Evolutionary conservation across 2,329 filamentous ascomycete genomes (phyloP).

Genomic region (Penicillium sp.): DNA sequence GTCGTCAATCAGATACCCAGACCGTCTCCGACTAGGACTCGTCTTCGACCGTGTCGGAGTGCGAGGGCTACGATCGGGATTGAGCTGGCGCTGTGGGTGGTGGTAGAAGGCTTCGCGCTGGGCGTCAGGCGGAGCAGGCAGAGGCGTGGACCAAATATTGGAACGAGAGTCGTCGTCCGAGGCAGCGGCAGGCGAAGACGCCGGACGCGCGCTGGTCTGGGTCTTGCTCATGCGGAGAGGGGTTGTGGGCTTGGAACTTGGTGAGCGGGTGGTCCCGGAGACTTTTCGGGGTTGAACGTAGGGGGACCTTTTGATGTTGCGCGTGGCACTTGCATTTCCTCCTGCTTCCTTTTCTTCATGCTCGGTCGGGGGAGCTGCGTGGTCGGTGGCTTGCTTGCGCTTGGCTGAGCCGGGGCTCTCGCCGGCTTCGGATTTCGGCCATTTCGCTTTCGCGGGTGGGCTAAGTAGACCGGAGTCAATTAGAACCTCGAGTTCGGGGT

Average conservation of each 20-base stretch:
- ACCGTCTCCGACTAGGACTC: conserved; percentile 15
- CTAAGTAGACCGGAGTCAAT: conserved; percentile 20
- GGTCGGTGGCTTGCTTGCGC: conserved; percentile 25
- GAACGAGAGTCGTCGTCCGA: not conserved
- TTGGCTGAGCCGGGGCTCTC: conserved; percentile 39
- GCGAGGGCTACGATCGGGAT: conserved; percentile 22
- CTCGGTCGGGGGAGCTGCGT: not conserved
- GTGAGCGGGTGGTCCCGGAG: conserved; percentile 22
- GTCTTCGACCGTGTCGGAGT: conserved; percentile 19
- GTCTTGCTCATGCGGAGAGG: conserved; percentile 27
- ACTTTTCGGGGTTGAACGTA: conserved; percentile 21
- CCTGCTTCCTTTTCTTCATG: conserved; percentile 7
- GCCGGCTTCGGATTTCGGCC: conserved; percentile 31
- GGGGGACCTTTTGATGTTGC: conserved; percentile 19
- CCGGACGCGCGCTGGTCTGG: conserved; percentile 19
- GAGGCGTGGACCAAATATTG: conserved; percentile 16
- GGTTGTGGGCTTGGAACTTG: conserved; percentile 23
- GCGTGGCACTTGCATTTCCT: not conserved
- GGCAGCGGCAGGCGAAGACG: conserved; percentile 1
- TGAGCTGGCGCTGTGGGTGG: conserved; percentile 24
- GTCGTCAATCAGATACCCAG: conserved; percentile 23
- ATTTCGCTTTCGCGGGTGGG: conserved; percentile 30
- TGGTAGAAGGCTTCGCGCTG: conserved; percentile 19
- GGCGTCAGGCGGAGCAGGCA: conserved; percentile 11
- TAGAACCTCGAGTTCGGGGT: conserved; percentile 15